Conservation (phyloP, 2,329 filamentous ascomycete genomes). For the Teratosphaeria pseudoeucalypti region DNA sequence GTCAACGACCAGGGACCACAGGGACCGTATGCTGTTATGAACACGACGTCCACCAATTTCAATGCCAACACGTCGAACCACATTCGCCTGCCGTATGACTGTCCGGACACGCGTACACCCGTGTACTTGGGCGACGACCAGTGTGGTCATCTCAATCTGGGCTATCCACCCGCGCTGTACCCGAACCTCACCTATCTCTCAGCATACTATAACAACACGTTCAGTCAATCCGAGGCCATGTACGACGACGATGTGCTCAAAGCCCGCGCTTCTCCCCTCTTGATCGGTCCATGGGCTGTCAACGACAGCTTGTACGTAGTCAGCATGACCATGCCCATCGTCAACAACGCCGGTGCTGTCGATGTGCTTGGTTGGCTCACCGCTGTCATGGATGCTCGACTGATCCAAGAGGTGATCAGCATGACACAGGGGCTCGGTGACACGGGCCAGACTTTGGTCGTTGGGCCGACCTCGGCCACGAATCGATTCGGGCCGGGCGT, state of each 20-base stretch:
- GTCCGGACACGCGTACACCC: conserved; percentile 43
- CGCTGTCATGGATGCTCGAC: conserved; percentile 57
- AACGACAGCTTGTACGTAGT: conserved; percentile 66
- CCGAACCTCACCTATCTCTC: conserved; percentile 62
- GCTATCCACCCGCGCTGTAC: conserved; percentile 63
- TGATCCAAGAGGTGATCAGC: conserved; percentile 51
- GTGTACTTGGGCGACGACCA: conserved; percentile 50
- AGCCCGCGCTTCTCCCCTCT: conserved; percentile 43
- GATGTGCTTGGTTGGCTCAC: conserved; percentile 78
- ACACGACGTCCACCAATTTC: conserved; percentile 46
- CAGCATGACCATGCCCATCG: conserved; percentile 71
- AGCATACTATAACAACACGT: conserved; percentile 25
- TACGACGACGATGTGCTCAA: conserved; percentile 34
- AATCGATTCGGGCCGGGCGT: conserved; percentile 42
- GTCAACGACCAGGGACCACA: conserved; percentile 51
- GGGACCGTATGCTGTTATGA: conserved; percentile 47
- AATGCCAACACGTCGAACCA: conserved; percentile 16
- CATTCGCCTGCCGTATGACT: conserved; percentile 52
- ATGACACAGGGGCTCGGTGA: conserved; percentile 60
- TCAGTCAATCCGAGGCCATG: conserved; percentile 27
- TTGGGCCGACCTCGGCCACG: conserved; percentile 55
- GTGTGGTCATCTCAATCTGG: conserved; percentile 38
- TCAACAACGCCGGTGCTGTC: conserved; percentile 50
- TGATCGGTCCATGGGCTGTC: conserved; percentile 65
- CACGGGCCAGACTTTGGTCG: conserved; percentile 59